Base-by-base conservation (phyloP, 352 stramenopile genomes). In the Globisporangium ultimum region DNA sequence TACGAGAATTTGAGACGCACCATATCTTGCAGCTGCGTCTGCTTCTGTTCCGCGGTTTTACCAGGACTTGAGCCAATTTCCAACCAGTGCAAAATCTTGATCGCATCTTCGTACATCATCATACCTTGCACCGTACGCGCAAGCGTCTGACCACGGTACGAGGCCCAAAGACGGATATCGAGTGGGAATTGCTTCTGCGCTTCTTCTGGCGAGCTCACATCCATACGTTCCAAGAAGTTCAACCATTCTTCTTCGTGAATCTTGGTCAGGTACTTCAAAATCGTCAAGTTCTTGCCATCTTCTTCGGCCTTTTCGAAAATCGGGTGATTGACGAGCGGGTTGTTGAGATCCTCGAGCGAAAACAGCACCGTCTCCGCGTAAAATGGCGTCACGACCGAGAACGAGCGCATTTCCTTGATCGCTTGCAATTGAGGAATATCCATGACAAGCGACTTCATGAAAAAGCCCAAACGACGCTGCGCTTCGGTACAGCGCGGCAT, bases 41-140 rank as follows among this genome's bases (percentile, higher is more conserved):
- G 81, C 72, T 93, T 93, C 70, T 91, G 80, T 47, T 91, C 84
- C 0, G 74, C 80, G 1, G 63, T 70, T 55, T 87, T 87, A 53
- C 78, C 77, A 7, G 76, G 67, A 18, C 66, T 87, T 12, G 82
- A 90, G 14, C 84, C 84, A 54, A 93, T 91, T 55, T 93, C 84
- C 48, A 93, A 60, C 84, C 84, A 93, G 63, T 93, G 84, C 32
- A 93, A 41, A 51, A 94, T 91, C 70, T 92, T 94, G 60, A 94
- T 91, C 20, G 83, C 83, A 54, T 92, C 83, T 61, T 92, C 82
- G 50, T 94, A 94, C 68, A 92, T 80, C 82, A 92, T 92, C 82
- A 94, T 92, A 15, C 84, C 84, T 48, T 90, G 82, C 28, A 92
- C 82, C 1, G 84, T 92, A 59, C 84, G 80, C 14, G 80, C 74